These are phyloP conservation scores for Copromyces sp. DNA, from an alignment of 495 filamentous ascomycete species.

Conservation along the genomic window DNA sequence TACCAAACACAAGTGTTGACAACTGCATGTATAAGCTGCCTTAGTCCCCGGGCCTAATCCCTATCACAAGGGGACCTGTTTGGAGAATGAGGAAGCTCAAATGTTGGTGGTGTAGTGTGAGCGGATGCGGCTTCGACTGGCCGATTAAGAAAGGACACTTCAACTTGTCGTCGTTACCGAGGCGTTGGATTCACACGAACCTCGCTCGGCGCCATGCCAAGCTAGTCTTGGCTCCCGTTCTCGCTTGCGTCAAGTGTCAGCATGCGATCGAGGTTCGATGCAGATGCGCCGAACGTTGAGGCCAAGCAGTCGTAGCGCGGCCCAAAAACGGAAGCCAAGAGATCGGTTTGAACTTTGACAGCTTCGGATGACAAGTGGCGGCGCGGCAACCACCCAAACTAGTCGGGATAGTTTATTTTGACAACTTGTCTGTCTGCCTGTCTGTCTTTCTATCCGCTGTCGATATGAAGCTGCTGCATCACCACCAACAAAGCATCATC, in stretches of 20 bases:
- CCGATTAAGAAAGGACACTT: neutral
- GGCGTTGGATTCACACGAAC: neutral
- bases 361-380: neutral
- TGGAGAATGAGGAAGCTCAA: neutral
- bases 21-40: neutral
- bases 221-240: neutral
- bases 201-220: neutral
- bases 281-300: neutral
- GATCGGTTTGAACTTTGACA: neutral
- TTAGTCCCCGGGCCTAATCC: neutral
- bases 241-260: neutral
- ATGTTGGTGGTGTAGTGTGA: neutral
- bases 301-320: neutral
- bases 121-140: too few relatives aligned
- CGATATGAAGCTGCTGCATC: neutral
- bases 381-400: neutral
- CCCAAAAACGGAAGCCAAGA: neutral
- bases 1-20: neutral
- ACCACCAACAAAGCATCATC: neutral
- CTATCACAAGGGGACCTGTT: neutral
- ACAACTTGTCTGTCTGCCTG: neutral
- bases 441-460: neutral
- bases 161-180: neutral
- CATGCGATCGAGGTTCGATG: neutral
- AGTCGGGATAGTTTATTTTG: neutral